These are phyloP conservation scores for Cladophialophora carrionii DNA, from an alignment of 2,329 filamentous ascomycete genomes.

Conservation along the genomic window DNA sequence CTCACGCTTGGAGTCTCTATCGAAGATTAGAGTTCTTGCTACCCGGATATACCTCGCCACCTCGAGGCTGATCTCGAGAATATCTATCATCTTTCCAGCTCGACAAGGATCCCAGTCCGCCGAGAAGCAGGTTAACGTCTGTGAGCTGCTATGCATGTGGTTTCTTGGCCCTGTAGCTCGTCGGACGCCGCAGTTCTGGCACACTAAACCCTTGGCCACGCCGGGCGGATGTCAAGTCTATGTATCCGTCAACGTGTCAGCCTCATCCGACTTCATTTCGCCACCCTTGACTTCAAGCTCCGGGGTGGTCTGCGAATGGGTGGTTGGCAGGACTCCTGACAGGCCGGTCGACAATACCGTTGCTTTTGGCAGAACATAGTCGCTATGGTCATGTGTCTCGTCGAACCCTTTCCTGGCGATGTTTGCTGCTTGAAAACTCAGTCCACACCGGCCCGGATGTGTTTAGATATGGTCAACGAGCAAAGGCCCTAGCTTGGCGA, in stretches of 20 bases:
- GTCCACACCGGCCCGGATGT: neutral
- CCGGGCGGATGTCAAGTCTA: neutral
- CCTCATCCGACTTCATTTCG: neutral
- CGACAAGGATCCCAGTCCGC: neutral
- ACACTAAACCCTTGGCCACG: neutral
- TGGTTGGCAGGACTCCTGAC: neutral
- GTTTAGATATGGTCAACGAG: neutral
- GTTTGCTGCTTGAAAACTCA: constrained; percentile 10
- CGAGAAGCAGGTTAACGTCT: neutral
- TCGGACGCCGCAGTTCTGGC: neutral
- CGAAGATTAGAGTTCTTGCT: neutral
- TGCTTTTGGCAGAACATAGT: neutral
- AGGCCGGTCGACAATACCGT: neutral
- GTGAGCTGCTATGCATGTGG: neutral
- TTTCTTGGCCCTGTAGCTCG: neutral
- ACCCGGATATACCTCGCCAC: constrained; percentile 1
- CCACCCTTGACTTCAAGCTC: neutral
- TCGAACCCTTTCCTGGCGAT: neutral
- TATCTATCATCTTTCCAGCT: neutral
- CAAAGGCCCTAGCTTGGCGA: neutral
- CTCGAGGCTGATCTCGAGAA: neutral
- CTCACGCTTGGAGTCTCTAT: neutral
- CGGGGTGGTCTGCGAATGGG: neutral
- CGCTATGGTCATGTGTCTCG: neutral
- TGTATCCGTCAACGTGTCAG: constrained; percentile 1